These are phyloP conservation scores for Bipolaris sorokiniana DNA, from an alignment of 2,329 filamentous ascomycete genomes.

Conservation along the genomic window DNA sequence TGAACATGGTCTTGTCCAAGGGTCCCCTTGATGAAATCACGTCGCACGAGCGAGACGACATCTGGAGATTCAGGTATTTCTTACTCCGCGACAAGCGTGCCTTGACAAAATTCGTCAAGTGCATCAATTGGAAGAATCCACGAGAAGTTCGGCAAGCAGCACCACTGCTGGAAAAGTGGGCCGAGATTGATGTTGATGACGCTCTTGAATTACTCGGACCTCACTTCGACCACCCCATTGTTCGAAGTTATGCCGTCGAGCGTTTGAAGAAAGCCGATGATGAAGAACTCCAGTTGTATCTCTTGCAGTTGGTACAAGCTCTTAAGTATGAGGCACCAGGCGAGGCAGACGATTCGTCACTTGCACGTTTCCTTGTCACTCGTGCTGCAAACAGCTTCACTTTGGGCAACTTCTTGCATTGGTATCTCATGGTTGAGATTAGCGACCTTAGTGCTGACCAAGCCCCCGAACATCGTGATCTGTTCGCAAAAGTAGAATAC, in stretches of 20 bases:
- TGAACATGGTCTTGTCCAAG: slow-evolving; percentile 90
- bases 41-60: slow-evolving; percentile 89
- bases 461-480: slow-evolving; percentile 74
- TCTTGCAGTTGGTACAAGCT: slow-evolving; percentile 93
- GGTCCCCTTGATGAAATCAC: slow-evolving; percentile 88
- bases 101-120: slow-evolving; percentile 97
- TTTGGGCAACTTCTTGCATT: slow-evolving; percentile 93
- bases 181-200: slow-evolving; percentile 95
- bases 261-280: slow-evolving; percentile 91
- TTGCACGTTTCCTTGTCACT: slow-evolving; percentile 87
- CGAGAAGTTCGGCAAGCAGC: slow-evolving; percentile 88
- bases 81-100: slow-evolving; percentile 84
- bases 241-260: slow-evolving; percentile 92
- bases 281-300: slow-evolving; percentile 85
- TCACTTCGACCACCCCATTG: slow-evolving; percentile 84
- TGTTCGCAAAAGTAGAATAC: slow-evolving; percentile 92
- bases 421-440: slow-evolving; percentile 98
- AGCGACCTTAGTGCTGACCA: slow-evolving; percentile 81
- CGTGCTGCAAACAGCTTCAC: slow-evolving; percentile 87
- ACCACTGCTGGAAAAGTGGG: slow-evolving; percentile 90
- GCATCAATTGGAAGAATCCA: slow-evolving; percentile 89
- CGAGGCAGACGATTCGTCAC: slow-evolving; percentile 77
- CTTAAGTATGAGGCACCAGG: slow-evolving; percentile 71
- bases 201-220: slow-evolving; percentile 92
- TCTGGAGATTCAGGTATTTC: slow-evolving; percentile 98